Conservation (phyloP, 164 flowering plant species). For the Nymphaea thermarum region DNA sequence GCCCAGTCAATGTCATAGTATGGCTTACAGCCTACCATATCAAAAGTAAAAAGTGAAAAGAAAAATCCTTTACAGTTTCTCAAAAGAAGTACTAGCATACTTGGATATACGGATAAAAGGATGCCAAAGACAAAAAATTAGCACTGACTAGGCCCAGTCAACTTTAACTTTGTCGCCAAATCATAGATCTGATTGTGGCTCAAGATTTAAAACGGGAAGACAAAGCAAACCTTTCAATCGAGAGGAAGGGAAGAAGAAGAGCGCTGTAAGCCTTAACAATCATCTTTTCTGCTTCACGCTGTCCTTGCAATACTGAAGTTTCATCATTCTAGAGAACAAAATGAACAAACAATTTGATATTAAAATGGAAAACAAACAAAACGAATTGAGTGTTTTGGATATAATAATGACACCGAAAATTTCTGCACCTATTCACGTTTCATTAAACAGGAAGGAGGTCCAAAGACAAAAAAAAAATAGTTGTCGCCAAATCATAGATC, state of each 20-base stretch:
- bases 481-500: not conserved
- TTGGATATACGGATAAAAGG: too few species aligned
- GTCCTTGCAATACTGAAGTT: conserved; percentile 61
- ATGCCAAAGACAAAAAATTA: not conserved
- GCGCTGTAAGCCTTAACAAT: conserved; percentile 94
- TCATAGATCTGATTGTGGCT: not conserved
- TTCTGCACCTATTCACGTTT: not conserved
- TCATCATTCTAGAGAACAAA: conserved; percentile 49
- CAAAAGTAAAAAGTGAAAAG: not conserved
- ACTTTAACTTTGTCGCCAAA: not conserved
- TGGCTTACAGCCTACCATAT: too few species aligned
- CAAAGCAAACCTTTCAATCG: conserved; percentile 64
- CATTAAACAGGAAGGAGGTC: not conserved
- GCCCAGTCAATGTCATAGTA: too few species aligned
- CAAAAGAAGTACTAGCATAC: not conserved
- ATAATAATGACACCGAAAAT: not conserved
- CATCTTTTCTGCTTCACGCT: conserved; percentile 96
- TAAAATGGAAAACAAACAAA: not conserved
- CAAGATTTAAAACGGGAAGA: not conserved
- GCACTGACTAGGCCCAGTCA: not conserved
- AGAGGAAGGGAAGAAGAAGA: conserved; percentile 83
- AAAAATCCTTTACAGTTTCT: not conserved
- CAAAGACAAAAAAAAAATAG: not conserved
- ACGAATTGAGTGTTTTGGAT: not conserved
- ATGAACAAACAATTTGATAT: not conserved